These are phyloP conservation scores for Phytophthora pistaciae DNA, from an alignment of 352 stramenopile species.

Conservation along the genomic window DNA sequence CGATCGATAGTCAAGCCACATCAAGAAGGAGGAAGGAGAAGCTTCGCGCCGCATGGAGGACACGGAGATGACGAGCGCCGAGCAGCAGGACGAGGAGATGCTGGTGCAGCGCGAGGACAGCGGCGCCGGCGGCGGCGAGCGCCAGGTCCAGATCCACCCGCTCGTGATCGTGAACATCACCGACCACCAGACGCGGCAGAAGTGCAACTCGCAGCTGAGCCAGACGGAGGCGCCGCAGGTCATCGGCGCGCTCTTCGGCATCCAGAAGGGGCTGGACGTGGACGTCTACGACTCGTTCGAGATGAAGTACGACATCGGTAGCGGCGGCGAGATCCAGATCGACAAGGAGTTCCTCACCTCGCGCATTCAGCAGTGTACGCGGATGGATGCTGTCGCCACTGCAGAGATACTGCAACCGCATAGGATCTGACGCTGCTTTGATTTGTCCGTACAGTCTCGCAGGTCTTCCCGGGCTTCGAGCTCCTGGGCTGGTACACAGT, in stretches of 20 bases:
- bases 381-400: slow-evolving; percentile 21
- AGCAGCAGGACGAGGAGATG: slow-evolving; percentile 49
- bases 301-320: slow-evolving; percentile 77
- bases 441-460: slow-evolving; percentile 59
- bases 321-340: slow-evolving; percentile 66
- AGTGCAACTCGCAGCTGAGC: slow-evolving; percentile 62
- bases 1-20: slow-evolving; percentile 8
- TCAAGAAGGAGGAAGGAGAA: slow-evolving; percentile 14
- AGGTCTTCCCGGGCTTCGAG: slow-evolving; percentile 90
- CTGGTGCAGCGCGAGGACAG: slow-evolving; percentile 56
- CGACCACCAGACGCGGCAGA: slow-evolving; percentile 95
- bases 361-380: slow-evolving; percentile 81
- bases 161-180: slow-evolving; percentile 95
- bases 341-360: slow-evolving; percentile 86
- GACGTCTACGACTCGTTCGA: slow-evolving; percentile 91
- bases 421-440: neutral
- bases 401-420: neutral
- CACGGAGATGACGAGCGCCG: slow-evolving; percentile 64
- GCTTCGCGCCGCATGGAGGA: slow-evolving; percentile 44
- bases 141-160: slow-evolving; percentile 82
- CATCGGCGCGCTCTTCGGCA: slow-evolving; percentile 94
- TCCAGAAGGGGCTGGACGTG: slow-evolving; percentile 85
- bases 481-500: slow-evolving; percentile 92
- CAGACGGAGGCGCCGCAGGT: slow-evolving; percentile 61
- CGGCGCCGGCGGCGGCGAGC: slow-evolving; percentile 59